These are phyloP conservation scores for Sporobolomyces pararoseus DNA, from an alignment of 768 basidiomycete species.

Conservation along the genomic window DNA sequence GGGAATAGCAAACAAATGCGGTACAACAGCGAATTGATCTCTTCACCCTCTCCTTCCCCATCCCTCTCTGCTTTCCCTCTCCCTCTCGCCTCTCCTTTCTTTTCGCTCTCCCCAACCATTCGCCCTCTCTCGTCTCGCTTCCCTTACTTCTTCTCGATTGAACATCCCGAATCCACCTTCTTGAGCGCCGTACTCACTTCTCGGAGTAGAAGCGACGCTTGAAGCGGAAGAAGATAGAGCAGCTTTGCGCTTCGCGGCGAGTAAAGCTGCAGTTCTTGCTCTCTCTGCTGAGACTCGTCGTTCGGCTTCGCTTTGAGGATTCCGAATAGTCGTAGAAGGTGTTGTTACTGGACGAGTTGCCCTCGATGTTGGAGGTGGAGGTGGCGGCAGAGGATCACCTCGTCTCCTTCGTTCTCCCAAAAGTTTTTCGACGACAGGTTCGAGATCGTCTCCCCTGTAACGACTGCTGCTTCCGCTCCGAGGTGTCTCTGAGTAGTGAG, in stretches of 20 bases:
- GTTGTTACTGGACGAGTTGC: too few species aligned
- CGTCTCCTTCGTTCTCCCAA: background rate
- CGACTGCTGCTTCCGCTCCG: background rate
- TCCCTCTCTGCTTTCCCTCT: background rate
- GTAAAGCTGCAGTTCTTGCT: constrained; percentile 29
- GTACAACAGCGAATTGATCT: too few species aligned
- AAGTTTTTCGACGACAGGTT: constrained; percentile 30
- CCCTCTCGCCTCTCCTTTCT: constrained; percentile 3
- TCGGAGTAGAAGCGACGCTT: constrained; percentile 15
- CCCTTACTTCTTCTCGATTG: constrained; percentile 23
- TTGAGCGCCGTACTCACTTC: constrained; percentile 27
- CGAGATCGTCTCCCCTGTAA: constrained; percentile 9
- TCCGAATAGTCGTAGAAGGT: background rate
- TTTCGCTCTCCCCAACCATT: constrained; percentile 1
- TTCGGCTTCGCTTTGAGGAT: constrained; percentile 19
- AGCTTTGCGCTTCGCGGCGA: constrained; percentile 16
- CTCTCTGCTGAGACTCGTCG: constrained; percentile 27
- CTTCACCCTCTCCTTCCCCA: background rate
- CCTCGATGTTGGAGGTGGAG: background rate
- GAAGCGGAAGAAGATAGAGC: background rate
- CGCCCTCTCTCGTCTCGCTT: constrained; percentile 16
- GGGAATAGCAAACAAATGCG: too few species aligned
- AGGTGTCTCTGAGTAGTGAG: background rate
- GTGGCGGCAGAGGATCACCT: constrained; percentile 20
- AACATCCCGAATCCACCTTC: constrained; percentile 37